These are phyloP conservation scores for Chaetomidium leptoderma DNA, from an alignment of 495 filamentous ascomycete genomes.

Conservation along the genomic window DNA sequence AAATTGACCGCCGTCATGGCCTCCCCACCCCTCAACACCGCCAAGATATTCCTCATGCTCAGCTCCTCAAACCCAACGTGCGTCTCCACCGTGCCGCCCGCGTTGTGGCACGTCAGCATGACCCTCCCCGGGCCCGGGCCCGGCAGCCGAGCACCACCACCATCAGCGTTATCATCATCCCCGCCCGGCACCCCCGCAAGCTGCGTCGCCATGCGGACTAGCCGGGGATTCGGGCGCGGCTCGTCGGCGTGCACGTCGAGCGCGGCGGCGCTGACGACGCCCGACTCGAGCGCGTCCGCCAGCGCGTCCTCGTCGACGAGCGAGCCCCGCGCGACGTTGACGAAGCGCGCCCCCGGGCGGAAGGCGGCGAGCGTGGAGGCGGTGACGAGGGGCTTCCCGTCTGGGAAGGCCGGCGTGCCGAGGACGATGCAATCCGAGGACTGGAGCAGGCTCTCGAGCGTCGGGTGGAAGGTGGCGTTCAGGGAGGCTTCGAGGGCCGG, in stretches of 20 bases:
- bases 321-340: conserved; percentile 69
- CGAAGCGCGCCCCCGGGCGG: conserved; percentile 56
- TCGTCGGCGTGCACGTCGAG: conserved; percentile 67
- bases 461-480: conserved; percentile 49
- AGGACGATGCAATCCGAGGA: conserved; percentile 62
- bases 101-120: conserved; percentile 65
- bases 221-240: conserved; percentile 44
- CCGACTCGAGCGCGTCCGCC: conserved; percentile 56
- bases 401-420: conserved; percentile 56
- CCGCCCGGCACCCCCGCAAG: background rate
- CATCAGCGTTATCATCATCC: conserved; percentile 2
- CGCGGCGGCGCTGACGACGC: conserved; percentile 51
- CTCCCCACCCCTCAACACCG: conserved; percentile 50
- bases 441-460: conserved; percentile 51
- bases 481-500: conserved; percentile 39
- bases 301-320: conserved; percentile 68
- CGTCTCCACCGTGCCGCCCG: conserved; percentile 66
- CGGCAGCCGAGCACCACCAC: too few species aligned
- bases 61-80: conserved; percentile 68
- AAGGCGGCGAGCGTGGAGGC: conserved; percentile 47
- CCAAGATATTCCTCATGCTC: conserved; percentile 67
- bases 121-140: conserved; percentile 40
- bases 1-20: conserved; percentile 64
- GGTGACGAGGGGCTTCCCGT: conserved; percentile 54
- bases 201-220: conserved; percentile 43